phyloP scores from a whole-genome alignment of 2,329 filamentous ascomycete species.

The Aspergillus sp. region DNA sequence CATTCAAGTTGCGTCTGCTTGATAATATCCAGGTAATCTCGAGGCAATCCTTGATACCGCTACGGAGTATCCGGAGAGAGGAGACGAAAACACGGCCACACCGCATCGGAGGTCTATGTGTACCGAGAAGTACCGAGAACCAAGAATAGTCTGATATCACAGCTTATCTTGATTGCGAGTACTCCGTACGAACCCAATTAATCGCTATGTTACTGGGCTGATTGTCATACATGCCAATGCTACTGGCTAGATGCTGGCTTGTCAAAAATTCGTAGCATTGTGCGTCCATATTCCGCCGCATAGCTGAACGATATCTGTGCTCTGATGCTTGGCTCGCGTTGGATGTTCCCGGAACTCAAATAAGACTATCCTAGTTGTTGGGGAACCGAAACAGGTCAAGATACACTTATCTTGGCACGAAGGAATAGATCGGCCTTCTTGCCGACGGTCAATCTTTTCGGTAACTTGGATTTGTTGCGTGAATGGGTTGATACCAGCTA shows the following conservation, averaged over 20 bases:
- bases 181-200: neutral
- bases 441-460: neutral
- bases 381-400: neutral
- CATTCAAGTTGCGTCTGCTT: neutral
- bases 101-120: constrained; percentile 1
- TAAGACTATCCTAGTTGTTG: neutral
- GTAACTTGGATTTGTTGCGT: neutral
- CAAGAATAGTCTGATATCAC: constrained; percentile 4
- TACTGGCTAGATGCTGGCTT: neutral
- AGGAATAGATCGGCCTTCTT: neutral
- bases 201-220: neutral
- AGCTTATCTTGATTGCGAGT: neutral
- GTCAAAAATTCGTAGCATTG: neutral
- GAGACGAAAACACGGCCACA: constrained; percentile 1
- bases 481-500: neutral
- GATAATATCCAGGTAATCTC: neutral
- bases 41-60: neutral
- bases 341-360: neutral
- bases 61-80: no score
- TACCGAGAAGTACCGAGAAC: neutral
- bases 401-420: neutral
- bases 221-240: neutral
- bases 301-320: neutral
- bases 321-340: neutral
- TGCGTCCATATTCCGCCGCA: neutral